Percentiles rank a stretch among this genome's conserved stretches.
Evolutionary conservation across 495 filamentous ascomycete species (phyloP).

Genomic region (Aspergillus hancockii): DNA sequence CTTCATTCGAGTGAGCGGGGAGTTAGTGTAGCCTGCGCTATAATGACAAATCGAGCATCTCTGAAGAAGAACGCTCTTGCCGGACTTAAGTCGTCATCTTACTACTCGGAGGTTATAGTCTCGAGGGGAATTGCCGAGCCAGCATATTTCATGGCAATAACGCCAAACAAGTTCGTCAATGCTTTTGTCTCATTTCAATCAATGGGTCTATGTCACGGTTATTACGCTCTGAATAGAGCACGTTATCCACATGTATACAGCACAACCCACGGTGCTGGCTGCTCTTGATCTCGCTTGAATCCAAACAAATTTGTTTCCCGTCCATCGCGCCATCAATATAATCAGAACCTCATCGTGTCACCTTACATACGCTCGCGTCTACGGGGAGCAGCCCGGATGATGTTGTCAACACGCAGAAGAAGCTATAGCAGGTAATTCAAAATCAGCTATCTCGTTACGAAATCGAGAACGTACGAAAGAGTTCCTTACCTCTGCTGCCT

Average conservation of each 20-base stretch:
- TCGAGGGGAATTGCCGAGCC: too few relatives aligned
- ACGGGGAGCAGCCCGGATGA: conserved; percentile 77
- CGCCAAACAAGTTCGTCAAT: conserved; percentile 4
- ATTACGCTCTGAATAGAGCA: conserved; percentile 23
- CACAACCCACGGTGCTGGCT: not conserved
- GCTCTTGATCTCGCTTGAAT: conserved; percentile 6
- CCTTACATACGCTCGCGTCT: conserved; percentile 70
- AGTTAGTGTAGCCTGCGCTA: too few relatives aligned
- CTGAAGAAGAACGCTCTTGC: too few relatives aligned
- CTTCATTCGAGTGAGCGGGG: too few relatives aligned
- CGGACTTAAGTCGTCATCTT: too few relatives aligned
- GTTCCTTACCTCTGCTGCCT: conserved; percentile 85
- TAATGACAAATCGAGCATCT: too few relatives aligned
- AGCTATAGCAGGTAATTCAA: conserved; percentile 45
- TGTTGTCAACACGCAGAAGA: conserved; percentile 82
- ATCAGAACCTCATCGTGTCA: conserved; percentile 9
- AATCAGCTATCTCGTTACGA: not conserved
- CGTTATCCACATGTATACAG: conserved; percentile 17
- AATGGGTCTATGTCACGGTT: conserved; percentile 23
- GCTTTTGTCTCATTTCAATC: conserved; percentile 21
- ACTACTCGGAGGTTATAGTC: too few relatives aligned
- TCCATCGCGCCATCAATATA: conserved; percentile 16
- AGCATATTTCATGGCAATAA: not conserved
- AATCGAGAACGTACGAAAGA: conserved; percentile 7
- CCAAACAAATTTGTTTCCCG: conserved; percentile 9